Evolutionary conservation across 176 grass and related monocot species (phyloP).

Genomic region (Musa schizocarpa): DNA sequence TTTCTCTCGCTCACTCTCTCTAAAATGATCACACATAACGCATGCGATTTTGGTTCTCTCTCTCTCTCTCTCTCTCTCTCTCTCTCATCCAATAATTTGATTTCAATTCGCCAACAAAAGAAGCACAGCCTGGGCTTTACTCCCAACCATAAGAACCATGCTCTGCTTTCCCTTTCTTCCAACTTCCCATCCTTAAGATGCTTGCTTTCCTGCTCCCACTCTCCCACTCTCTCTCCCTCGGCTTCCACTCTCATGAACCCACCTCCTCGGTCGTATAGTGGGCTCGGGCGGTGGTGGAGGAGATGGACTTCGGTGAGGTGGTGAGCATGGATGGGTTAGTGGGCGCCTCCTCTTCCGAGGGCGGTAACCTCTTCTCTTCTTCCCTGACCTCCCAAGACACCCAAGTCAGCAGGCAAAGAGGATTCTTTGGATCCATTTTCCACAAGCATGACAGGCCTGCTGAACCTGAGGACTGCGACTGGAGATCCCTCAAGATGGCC

Average conservation of each 20-base stretch:
- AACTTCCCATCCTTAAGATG: neutral
- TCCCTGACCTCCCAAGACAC: neutral
- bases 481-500: conserved; percentile 42
- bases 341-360: neutral
- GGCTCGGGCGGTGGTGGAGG: neutral
- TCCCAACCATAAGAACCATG: neutral
- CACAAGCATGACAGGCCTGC: conserved; percentile 50
- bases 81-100: neutral
- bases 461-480: conserved; percentile 32
- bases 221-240: neutral
- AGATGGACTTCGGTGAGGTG: neutral
- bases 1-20: too few species aligned
- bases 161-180: neutral
- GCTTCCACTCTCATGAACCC: neutral
- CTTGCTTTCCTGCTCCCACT: neutral
- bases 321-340: neutral
- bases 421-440: conserved; percentile 52
- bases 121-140: neutral
- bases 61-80: too few species aligned
- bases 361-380: neutral
- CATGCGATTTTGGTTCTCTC: too few species aligned
- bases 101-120: neutral
- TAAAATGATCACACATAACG: too few species aligned
- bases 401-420: neutral
- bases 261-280: neutral